A percentile compares a stretch with the other conserved stretches of the same genome.
phyloP scores from a whole-genome alignment of 495 filamentous ascomycete species.

The Cercophora sp. region DNA sequence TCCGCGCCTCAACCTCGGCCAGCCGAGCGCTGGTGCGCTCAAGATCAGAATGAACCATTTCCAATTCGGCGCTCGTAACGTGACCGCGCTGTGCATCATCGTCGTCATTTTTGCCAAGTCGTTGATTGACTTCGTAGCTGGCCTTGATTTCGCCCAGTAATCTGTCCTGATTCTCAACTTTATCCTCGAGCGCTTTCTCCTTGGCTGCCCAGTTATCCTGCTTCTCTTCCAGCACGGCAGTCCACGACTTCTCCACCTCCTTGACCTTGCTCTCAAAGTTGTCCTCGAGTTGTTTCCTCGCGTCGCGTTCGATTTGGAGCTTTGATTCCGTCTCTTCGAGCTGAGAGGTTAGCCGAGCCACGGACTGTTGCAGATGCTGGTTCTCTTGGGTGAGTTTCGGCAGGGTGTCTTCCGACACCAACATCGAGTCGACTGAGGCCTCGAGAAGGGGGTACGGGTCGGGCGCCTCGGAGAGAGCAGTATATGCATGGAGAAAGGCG shows the following conservation, averaged over 20 bases:
- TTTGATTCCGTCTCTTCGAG: slow-evolving; percentile 79
- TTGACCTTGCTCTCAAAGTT: slow-evolving; percentile 70
- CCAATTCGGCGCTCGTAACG: slow-evolving; percentile 83
- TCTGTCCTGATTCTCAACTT: slow-evolving; percentile 89
- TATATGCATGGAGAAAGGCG: slow-evolving; percentile 88
- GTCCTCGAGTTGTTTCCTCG: slow-evolving; percentile 70
- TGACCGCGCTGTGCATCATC: slow-evolving; percentile 52
- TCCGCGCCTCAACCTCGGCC: slow-evolving; percentile 88
- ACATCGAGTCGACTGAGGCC: slow-evolving; percentile 89
- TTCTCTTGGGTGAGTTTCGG: slow-evolving; percentile 86
- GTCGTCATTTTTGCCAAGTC: slow-evolving; percentile 68
- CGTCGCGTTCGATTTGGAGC: slow-evolving; percentile 67
- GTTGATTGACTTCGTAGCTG: slow-evolving; percentile 92
- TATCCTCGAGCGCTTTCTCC: slow-evolving; percentile 87
- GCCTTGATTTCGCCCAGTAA: slow-evolving; percentile 92
- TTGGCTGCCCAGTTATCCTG: slow-evolving; percentile 95
- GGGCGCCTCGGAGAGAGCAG: slow-evolving; percentile 87
- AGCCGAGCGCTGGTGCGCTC: slow-evolving; percentile 84
- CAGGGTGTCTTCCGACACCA: slow-evolving; percentile 83
- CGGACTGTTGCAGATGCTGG: slow-evolving; percentile 72
- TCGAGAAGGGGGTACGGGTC: slow-evolving; percentile 96
- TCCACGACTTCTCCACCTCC: slow-evolving; percentile 87
- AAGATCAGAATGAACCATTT: slow-evolving; percentile 85
- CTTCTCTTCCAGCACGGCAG: slow-evolving; percentile 89
- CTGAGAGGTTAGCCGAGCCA: slow-evolving; percentile 81